Evolutionary conservation across 306 rosid species (phyloP).

Genomic region (Cucumis sativus): DNA sequence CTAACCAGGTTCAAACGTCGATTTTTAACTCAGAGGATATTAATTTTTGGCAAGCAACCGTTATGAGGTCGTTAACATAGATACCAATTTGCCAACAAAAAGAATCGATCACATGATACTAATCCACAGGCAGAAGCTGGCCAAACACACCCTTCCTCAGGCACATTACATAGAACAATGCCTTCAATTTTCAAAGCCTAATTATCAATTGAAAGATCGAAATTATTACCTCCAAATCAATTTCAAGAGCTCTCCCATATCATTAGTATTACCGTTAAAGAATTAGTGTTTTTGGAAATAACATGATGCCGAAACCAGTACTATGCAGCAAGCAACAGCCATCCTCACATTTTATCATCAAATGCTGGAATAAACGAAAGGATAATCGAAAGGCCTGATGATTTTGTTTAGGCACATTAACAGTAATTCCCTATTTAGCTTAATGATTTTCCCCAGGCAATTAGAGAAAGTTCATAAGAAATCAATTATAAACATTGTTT

Average conservation of each 20-base stretch:
- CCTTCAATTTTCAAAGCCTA: background rate
- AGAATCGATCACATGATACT: background rate
- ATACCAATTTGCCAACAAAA: background rate
- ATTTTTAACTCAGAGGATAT: background rate
- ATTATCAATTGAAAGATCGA: background rate
- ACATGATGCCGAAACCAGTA: background rate
- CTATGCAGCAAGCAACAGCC: background rate
- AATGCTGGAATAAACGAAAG: background rate
- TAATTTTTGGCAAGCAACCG: background rate
- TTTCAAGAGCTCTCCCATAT: background rate
- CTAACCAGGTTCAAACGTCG: conserved; percentile 2
- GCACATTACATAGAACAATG: background rate
- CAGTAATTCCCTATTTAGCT: background rate
- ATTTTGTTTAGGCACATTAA: background rate
- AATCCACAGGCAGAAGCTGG: background rate
- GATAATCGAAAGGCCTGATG: background rate
- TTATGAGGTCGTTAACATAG: background rate
- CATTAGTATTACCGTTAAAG: background rate
- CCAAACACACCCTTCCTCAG: background rate
- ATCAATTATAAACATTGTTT: background rate
- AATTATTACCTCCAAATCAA: background rate
- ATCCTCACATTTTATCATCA: background rate
- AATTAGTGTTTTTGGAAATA: background rate
- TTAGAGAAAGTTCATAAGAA: background rate
- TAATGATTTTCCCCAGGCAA: background rate